These are phyloP conservation scores for Pseudogymnoascus sp. DNA, from an alignment of 2,329 filamentous ascomycete species.

Conservation along the genomic window DNA sequence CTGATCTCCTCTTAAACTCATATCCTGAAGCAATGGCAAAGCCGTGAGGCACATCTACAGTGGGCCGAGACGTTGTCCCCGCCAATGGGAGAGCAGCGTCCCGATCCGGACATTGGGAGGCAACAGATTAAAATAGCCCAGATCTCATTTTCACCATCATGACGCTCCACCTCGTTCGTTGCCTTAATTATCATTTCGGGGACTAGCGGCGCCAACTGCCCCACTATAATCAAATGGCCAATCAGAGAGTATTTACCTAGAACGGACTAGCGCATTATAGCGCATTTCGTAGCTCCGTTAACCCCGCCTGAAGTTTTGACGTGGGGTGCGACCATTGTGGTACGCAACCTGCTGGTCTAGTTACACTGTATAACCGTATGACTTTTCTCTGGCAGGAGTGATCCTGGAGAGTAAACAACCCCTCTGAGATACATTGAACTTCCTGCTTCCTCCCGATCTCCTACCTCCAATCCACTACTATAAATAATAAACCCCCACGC, in stretches of 20 bases:
- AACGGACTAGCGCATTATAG: background rate
- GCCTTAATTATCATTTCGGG: background rate
- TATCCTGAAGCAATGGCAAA: background rate
- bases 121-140: background rate
- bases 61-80: background rate
- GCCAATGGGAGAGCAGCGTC: conserved; percentile 1
- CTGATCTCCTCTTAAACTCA: background rate
- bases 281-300: background rate
- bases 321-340: background rate
- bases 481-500: background rate
- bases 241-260: conserved; percentile 8
- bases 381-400: background rate
- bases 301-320: background rate
- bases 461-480: background rate
- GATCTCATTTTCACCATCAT: background rate
- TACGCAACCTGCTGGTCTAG: background rate
- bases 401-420: background rate
- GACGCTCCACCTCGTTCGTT: background rate
- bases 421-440: background rate
- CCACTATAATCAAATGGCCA: background rate
- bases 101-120: background rate
- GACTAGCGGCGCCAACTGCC: background rate
- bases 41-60: background rate
- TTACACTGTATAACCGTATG: background rate
- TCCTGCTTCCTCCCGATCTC: background rate